Conservation (phyloP, 106 monocot genomes). For the Dioscorea alata region DNA sequence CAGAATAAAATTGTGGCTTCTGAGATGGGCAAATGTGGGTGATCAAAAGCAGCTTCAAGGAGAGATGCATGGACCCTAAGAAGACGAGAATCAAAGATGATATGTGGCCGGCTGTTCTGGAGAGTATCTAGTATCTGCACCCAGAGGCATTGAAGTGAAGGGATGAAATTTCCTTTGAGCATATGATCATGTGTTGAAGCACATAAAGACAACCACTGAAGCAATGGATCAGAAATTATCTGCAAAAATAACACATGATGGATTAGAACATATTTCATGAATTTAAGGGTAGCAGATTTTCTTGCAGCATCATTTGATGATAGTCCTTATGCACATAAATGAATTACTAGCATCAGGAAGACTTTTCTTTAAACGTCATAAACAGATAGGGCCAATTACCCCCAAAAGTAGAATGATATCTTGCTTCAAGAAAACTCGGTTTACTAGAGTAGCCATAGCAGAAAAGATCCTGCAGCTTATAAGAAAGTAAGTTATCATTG, state of each 20-base stretch:
- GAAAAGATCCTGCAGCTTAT: conserved; percentile 24
- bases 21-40: conserved; percentile 37
- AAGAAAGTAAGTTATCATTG: too few species aligned
- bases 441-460: conserved; percentile 17
- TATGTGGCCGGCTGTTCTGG: conserved; percentile 25
- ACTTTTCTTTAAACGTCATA: neutral
- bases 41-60: conserved; percentile 35
- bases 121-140: conserved; percentile 23
- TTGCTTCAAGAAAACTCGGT: conserved; percentile 25
- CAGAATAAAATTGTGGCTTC: conserved; percentile 27
- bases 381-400: conserved; percentile 18
- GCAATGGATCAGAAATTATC: conserved; percentile 29
- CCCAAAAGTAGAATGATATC: conserved; percentile 34
- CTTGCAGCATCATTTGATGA: neutral
- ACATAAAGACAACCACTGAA: conserved; percentile 25
- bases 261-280: neutral
- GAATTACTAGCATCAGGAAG: neutral
- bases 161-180: conserved; percentile 12
- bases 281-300: neutral
- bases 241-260: conserved; percentile 14
- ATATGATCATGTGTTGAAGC: conserved; percentile 2
- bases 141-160: conserved; percentile 33
- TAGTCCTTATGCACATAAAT: neutral
- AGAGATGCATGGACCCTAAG: conserved; percentile 24
- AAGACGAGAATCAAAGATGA: conserved; percentile 28